Evolutionary conservation across 768 basidiomycete species (phyloP).

Genomic region (Mycena crocata): DNA sequence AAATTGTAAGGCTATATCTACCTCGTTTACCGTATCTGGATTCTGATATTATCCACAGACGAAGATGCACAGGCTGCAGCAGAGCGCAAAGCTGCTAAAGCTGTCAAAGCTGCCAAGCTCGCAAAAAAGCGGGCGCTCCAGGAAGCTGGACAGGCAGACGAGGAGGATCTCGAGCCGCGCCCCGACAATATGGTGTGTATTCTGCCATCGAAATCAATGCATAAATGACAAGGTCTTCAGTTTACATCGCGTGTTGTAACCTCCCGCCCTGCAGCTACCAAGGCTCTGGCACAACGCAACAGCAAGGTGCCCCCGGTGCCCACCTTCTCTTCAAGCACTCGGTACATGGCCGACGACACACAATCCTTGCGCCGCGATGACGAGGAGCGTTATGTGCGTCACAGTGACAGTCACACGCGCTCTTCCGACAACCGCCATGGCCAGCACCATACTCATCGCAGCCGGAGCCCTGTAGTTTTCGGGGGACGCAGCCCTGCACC

Average conservation of each 20-base stretch:
- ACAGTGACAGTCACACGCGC: not conserved
- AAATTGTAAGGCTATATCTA: not conserved
- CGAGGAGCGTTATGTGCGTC: constrained; percentile 3
- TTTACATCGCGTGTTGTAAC: constrained; percentile 5
- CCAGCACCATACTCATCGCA: not conserved
- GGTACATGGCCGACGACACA: too few relatives aligned
- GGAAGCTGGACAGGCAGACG: not conserved
- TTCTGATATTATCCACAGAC: not conserved
- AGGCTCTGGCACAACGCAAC: constrained; percentile 17
- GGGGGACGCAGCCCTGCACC: constrained; percentile 7
- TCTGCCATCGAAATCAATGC: not conserved
- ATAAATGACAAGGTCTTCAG: not conserved
- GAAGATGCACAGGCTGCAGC: not conserved
- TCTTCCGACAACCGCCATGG: not conserved
- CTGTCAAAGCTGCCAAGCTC: not conserved
- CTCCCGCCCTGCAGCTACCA: constrained; percentile 2
- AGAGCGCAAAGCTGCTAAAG: not conserved
- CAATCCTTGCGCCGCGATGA: too few relatives aligned
- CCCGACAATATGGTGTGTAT: constrained; percentile 9
- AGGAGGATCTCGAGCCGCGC: not conserved
- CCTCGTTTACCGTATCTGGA: not conserved
- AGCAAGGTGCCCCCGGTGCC: too few relatives aligned
- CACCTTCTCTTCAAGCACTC: too few relatives aligned
- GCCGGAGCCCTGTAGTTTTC: constrained; percentile 3
- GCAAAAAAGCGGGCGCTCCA: not conserved